Evolutionary conservation across 23 red algal genomes (phyloP), one percentile per base, ranked within the genome.

Genomic region (Pyropia haitanensis): DNA sequence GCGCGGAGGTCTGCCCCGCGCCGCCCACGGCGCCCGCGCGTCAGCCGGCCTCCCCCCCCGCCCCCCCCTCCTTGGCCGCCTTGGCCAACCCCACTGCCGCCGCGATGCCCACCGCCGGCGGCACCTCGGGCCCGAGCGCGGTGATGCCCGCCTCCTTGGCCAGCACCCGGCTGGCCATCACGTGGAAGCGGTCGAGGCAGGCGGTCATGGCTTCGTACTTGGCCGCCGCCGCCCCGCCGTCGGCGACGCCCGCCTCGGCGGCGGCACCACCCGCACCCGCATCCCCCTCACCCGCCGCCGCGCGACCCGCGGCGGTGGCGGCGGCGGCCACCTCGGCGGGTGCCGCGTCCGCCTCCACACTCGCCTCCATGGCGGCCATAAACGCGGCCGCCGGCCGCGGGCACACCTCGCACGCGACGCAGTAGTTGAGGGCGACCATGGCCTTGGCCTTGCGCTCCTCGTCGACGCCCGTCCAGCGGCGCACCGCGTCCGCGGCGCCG

Each of bases 181-280:
- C 70, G 27, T 90, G 86, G 49, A 90, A 90, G 22, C 86, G 57
- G 22, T 90, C 75, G 21, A 90, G 29, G 48, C 86, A 90, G 9
- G 61, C 44, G 13, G 75, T 80, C 76, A 90, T 81, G 14, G 69
- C 73, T 21, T 56, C 76, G 44, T 74, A 90, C 46, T 20, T 26
- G 19, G 46, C 63, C 19, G 32, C 63, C 31, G 19, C 63, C n/a
- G 18, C 26, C 18, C 18, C 18, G 1, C 46, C 63, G 26, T 30
- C 63, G 19, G 8, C 63, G 26, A 26, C 0, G 21, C 18, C 19
- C 26, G 63, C 7, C 4, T 46, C 39, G 39, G 39, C 8, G 10
- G 39, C 39, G 4, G 39, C 10, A 12, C 39, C 39, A 46, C 8
- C 39, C 39, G 5, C 39, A 46, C 10, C 63, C 12, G 4, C 63